These are phyloP conservation scores for Cercospora canescens DNA, from an alignment of 2,329 filamentous ascomycete genomes.

Conservation along the genomic window DNA sequence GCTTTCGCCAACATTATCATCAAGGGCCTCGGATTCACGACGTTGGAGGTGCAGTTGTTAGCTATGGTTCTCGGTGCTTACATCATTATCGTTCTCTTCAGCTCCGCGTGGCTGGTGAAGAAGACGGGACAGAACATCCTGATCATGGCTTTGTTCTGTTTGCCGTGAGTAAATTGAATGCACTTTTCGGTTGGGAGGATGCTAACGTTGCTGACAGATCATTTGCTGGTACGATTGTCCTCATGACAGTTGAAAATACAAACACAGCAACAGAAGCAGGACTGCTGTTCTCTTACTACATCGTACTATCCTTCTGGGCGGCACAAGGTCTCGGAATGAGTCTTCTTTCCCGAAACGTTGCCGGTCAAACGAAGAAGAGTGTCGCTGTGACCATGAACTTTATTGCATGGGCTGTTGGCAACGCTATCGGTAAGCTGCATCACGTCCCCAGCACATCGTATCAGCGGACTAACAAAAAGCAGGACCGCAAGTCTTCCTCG, in stretches of 20 bases:
- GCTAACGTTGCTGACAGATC: constrained; percentile 48
- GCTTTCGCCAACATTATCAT: constrained; percentile 76
- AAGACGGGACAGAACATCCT: constrained; percentile 68
- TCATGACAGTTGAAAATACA: constrained; percentile 66
- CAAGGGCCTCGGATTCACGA: constrained; percentile 64
- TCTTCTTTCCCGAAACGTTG: constrained; percentile 58
- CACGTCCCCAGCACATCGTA: background rate
- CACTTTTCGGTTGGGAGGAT: background rate
- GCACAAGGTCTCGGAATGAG: constrained; percentile 44
- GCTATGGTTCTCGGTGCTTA: constrained; percentile 74
- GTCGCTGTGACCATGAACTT: constrained; percentile 70
- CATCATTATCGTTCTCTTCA: constrained; percentile 69
- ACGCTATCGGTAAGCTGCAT: constrained; percentile 58
- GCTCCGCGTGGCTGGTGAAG: constrained; percentile 67
- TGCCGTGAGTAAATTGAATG: constrained; percentile 55
- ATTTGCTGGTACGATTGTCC: constrained; percentile 69
- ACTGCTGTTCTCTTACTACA: constrained; percentile 72
- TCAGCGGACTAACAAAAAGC: constrained; percentile 1
- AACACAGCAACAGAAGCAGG: constrained; percentile 62
- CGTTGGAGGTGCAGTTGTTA: constrained; percentile 69
- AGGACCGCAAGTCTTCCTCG: constrained; percentile 65
- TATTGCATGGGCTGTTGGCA: constrained; percentile 67
- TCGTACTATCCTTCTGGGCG: constrained; percentile 76
- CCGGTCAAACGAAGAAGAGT: constrained; percentile 72
- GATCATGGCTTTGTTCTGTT: constrained; percentile 64